Evolutionary conservation across 169 alveolate genomes (phyloP).

Genomic region (Theileria parva): DNA sequence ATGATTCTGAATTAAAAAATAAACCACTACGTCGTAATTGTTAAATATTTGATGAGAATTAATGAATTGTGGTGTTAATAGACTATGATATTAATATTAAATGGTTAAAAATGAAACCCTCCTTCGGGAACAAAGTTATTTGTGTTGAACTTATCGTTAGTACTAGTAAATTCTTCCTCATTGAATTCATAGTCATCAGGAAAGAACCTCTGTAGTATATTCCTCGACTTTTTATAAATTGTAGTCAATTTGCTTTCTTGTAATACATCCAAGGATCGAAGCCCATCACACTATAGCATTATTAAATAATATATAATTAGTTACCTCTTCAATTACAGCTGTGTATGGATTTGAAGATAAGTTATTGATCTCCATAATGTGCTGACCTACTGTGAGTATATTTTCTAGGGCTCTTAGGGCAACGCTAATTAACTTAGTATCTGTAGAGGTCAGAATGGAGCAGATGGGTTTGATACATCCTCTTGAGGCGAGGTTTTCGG

Average conservation of each 20-base stretch:
- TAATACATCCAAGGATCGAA: slow-evolving; percentile 69
- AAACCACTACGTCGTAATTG: background rate
- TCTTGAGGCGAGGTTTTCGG: slow-evolving; percentile 85
- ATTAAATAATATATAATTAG: background rate
- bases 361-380: slow-evolving; percentile 72
- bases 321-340: slow-evolving; percentile 77
- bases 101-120: slow-evolving; percentile 55
- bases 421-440: slow-evolving; percentile 89
- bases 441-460: slow-evolving; percentile 83
- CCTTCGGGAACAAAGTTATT: slow-evolving; percentile 42
- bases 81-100: background rate
- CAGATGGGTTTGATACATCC: slow-evolving; percentile 90
- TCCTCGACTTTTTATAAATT: slow-evolving; percentile 73
- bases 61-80: background rate
- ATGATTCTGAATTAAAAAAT: background rate
- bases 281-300: slow-evolving; percentile 65
- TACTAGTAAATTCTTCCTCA: slow-evolving; percentile 36
- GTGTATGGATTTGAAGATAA: slow-evolving; percentile 85
- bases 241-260: slow-evolving; percentile 76
- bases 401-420: slow-evolving; percentile 90
- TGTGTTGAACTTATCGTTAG: slow-evolving; percentile 13
- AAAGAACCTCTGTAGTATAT: slow-evolving; percentile 71
- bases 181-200: slow-evolving; percentile 72
- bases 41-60: background rate
- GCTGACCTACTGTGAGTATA: slow-evolving; percentile 87